Percentiles rank a stretch among this genome's conserved stretches.
phyloP scores from a whole-genome alignment of 495 filamentous ascomycete genomes.

The Cryomyces minteri region DNA sequence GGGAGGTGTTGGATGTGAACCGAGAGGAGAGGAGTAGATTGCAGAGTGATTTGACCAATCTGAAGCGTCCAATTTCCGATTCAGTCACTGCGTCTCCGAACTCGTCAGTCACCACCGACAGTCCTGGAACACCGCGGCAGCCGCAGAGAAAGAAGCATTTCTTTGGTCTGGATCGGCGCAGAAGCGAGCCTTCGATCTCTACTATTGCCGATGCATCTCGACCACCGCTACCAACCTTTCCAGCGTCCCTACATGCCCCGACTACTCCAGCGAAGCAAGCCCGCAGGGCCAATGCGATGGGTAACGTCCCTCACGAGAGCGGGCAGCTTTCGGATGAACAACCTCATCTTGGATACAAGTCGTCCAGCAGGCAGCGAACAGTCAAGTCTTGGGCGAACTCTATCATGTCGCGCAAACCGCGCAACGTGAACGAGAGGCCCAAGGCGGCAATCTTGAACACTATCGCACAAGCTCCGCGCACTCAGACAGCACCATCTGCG shows the following conservation, averaged over 20 bases:
- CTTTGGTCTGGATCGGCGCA: constrained; percentile 28
- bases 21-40: too few relatives aligned
- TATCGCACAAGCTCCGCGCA: not conserved
- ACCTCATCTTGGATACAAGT: constrained; percentile 23
- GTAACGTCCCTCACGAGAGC: not conserved
- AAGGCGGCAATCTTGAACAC: constrained; percentile 3
- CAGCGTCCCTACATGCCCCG: not conserved
- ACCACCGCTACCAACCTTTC: constrained; percentile 1
- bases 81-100: constrained; percentile 9
- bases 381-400: constrained; percentile 68
- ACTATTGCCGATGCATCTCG: not conserved
- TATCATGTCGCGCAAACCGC: constrained; percentile 37
- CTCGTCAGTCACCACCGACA: constrained; percentile 4
- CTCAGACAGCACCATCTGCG: not conserved
- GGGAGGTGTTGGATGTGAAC: constrained; percentile 25
- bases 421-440: constrained; percentile 5
- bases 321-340: not conserved
- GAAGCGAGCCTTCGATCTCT: constrained; percentile 14
- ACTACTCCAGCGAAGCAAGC: too few relatives aligned
- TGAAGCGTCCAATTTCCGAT: constrained; percentile 9
- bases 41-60: not conserved
- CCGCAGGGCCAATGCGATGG: not conserved
- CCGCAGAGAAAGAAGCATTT: constrained; percentile 12
- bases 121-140: constrained; percentile 6
- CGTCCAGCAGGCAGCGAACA: constrained; percentile 53